Conservation (phyloP, 345 rosid species). For the Hibiscus mutabilis region DNA sequence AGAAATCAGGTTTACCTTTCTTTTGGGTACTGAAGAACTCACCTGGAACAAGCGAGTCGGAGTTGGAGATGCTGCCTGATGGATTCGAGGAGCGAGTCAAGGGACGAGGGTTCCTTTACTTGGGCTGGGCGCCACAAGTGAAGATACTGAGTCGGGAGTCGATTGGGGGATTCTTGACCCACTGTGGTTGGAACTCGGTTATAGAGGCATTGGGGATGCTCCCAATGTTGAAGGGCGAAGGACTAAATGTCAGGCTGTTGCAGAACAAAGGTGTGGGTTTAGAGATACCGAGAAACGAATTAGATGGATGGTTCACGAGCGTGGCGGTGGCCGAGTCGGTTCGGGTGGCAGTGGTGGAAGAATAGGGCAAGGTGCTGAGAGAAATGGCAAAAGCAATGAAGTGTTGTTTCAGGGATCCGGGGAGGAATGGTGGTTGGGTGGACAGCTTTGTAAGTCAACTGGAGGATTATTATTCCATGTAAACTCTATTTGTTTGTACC, state of each 20-base stretch:
- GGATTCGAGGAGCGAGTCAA: slow-evolving; percentile 6
- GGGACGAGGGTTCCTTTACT: slow-evolving; percentile 20
- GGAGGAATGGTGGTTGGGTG: not conserved
- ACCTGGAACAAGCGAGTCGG: slow-evolving; percentile 4
- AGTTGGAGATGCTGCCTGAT: not conserved
- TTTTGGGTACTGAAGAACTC: slow-evolving; percentile 32
- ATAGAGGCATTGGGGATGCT: slow-evolving; percentile 28
- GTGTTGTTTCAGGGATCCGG: slow-evolving; percentile 13
- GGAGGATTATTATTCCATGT: not conserved
- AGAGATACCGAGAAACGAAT: slow-evolving; percentile 28
- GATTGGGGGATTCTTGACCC: slow-evolving; percentile 35
- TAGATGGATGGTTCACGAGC: slow-evolving; percentile 33
- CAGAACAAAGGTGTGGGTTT: slow-evolving; percentile 30
- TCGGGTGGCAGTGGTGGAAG: slow-evolving; percentile 26
- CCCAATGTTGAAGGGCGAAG: slow-evolving; percentile 38
- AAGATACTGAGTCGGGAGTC: slow-evolving; percentile 27
- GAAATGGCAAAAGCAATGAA: slow-evolving; percentile 20
- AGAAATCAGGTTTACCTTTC: slow-evolving; percentile 35
- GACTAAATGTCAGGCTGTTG: slow-evolving; percentile 34
- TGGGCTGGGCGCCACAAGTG: slow-evolving; percentile 33
- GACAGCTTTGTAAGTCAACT: not conserved
- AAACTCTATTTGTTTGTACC: not conserved
- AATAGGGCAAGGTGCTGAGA: slow-evolving; percentile 20
- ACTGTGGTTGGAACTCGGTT: slow-evolving; percentile 38
- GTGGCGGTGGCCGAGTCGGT: slow-evolving; percentile 33